Evolutionary conservation across 2,329 filamentous ascomycete genomes (phyloP).

Genomic region (Ceratocystis papillata): DNA sequence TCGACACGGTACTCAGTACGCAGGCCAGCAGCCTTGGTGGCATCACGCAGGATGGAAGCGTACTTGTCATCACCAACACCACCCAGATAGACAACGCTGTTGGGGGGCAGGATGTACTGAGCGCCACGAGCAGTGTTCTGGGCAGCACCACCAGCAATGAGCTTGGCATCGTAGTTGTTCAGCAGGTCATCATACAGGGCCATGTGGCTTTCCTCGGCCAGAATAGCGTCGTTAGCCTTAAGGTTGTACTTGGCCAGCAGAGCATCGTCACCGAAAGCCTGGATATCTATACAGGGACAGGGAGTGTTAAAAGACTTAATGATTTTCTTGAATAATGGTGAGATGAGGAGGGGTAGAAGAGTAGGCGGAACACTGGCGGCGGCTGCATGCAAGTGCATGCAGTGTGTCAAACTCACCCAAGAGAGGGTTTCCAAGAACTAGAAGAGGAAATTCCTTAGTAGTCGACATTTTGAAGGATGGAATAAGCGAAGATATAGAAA

Average conservation of each 20-base stretch:
- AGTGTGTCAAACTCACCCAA: constrained; percentile 54
- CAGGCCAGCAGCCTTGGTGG: constrained; percentile 77
- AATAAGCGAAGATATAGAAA: not conserved
- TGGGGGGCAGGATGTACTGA: constrained; percentile 83
- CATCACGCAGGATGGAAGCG: constrained; percentile 73
- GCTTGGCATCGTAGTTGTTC: constrained; percentile 81
- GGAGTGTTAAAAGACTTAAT: constrained; percentile 9
- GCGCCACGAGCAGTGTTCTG: constrained; percentile 96
- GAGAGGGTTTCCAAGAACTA: constrained; percentile 94
- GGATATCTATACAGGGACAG: constrained; percentile 57
- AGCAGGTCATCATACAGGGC: constrained; percentile 87
- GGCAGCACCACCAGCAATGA: constrained; percentile 90
- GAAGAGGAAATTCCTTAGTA: constrained; percentile 70
- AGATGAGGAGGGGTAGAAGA: not conserved
- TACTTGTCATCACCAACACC: constrained; percentile 95
- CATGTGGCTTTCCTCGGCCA: constrained; percentile 84
- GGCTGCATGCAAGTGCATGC: not conserved
- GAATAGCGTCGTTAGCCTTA: constrained; percentile 95
- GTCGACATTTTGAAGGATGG: constrained; percentile 51
- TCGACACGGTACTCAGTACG: constrained; percentile 93
- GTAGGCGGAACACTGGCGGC: too few relatives aligned
- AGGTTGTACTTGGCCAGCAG: constrained; percentile 87
- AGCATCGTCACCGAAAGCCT: constrained; percentile 68
- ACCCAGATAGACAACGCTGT: constrained; percentile 87
- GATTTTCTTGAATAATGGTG: not conserved